Base-by-base conservation (phyloP, 163 green algal genomes). In the Scenedesmus sp. region DNA sequence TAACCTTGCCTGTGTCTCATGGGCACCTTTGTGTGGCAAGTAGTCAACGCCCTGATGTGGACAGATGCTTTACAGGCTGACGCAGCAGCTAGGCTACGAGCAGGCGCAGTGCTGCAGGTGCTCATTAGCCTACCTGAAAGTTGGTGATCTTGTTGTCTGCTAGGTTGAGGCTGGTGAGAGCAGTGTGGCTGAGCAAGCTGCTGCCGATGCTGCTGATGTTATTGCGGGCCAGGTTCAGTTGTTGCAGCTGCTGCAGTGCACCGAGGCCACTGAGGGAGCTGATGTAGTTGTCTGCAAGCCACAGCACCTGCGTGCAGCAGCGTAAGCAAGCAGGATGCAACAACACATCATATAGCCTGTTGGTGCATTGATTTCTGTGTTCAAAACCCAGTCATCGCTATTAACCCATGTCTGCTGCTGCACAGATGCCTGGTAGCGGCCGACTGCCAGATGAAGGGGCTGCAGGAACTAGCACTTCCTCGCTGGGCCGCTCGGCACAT, bases 231-330 rank as follows among this genome's bases (percentile, higher is more conserved):
- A 97, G 90, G 79, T 97, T 95, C 37, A 98, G 92, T 80, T 97
- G 93, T 10, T 83, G 84, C 46, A 98, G 91, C 30, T 90, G 53
- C 13, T 33, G 43, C 78, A 98, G 92, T 0, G 40, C 26, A 40
- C 87, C 79, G 61, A 97, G 84, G 51, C 95, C 94, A 30, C 90
- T 86, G 22, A 97, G 83, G 33, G 42, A 44, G 22, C 49, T 87
- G 46, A 98, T 96, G 87, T 95, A 92, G 93, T 98, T 98, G 93
- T 97, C 94, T 20, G 93, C 91, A 16, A 98, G 93, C 93, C 93
- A 97, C 20, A 98, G 92, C n/a, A 96, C 91, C 95, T 97, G 92
- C 59, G 94, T 40, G 30, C 43, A 76, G 65, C 65, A 76, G 6
- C 30, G 26, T 6, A 40, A 37, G 9, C 65, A 76, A 24, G 30